These are phyloP conservation scores for Peterozyma toletana DNA, from an alignment of 805 yeast species.

Conservation along the genomic window DNA sequence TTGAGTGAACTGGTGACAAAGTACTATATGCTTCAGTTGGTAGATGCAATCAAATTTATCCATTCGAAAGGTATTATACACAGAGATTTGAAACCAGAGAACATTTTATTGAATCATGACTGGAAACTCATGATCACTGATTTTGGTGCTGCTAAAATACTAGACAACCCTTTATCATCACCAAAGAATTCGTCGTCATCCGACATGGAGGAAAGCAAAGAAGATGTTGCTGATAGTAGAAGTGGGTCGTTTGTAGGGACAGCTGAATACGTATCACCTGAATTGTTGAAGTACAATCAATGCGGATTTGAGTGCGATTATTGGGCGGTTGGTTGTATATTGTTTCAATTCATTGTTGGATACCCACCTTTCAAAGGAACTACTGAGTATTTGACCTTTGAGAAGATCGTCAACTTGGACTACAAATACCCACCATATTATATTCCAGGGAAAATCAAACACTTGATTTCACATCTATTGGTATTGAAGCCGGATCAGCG, in stretches of 20 bases:
- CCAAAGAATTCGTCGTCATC: constrained; percentile 12
- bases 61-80: constrained; percentile 88
- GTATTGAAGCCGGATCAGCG: constrained; percentile 68
- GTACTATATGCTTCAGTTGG: constrained; percentile 77
- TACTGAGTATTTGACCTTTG: constrained; percentile 82
- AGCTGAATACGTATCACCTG: constrained; percentile 84
- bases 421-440: constrained; percentile 65
- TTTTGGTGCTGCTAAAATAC: constrained; percentile 93
- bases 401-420: constrained; percentile 73
- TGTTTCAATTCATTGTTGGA: constrained; percentile 79
- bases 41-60: constrained; percentile 88
- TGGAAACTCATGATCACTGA: constrained; percentile 91
- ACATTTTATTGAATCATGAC: constrained; percentile 75
- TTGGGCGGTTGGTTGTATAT: constrained; percentile 93
- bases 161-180: constrained; percentile 23
- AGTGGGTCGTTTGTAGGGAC: constrained; percentile 87
- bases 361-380: constrained; percentile 84
- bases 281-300: constrained; percentile 64
- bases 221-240: constrained; percentile 25
- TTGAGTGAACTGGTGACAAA: constrained; percentile 67
- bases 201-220: not conserved
- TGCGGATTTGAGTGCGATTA: constrained; percentile 82
- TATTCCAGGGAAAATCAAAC: constrained; percentile 54
- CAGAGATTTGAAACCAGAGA: constrained; percentile 93
- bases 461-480: constrained; percentile 59